These are phyloP conservation scores for Proliferodiscus dingleyae DNA, from an alignment of 2,329 filamentous ascomycete species.

Conservation along the genomic window DNA sequence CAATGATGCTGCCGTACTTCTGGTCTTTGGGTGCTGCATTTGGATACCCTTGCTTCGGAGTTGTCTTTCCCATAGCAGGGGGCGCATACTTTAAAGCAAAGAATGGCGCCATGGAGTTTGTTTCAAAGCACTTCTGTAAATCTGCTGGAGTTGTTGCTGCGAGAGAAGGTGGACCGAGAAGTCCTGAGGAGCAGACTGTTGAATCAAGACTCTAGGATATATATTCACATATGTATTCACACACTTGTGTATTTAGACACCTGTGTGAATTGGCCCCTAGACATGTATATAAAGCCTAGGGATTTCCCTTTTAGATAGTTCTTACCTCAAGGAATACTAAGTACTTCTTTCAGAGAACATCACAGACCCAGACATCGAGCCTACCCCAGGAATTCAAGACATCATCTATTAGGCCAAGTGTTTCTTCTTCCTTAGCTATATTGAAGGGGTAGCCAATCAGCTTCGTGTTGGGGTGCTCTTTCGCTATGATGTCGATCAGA, in stretches of 20 bases:
- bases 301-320: no score
- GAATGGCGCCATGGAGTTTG: constrained; percentile 57
- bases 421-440: constrained; percentile 54
- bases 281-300: no score
- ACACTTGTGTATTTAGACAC: no score
- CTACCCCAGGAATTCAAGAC: constrained; percentile 54
- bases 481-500: constrained; percentile 39
- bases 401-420: constrained; percentile 56
- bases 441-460: constrained; percentile 58
- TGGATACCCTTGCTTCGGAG: constrained; percentile 48
- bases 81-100: constrained; percentile 61
- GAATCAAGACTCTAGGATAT: no score
- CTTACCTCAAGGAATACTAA: no score
- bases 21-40: constrained; percentile 57
- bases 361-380: constrained; percentile 60
- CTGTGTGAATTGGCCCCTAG: no score
- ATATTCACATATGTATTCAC: no score
- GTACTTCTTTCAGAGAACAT: no score
- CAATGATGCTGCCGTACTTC: constrained; percentile 57
- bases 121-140: constrained; percentile 53
- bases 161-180: constrained; percentile 53
- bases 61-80: constrained; percentile 57
- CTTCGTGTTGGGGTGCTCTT: constrained; percentile 49
- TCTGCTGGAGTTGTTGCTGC: constrained; percentile 51
- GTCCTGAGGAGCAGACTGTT: constrained; percentile 50